These are phyloP conservation scores for Alternaria viburni DNA, from an alignment of 2,329 filamentous ascomycete species.

Conservation along the genomic window DNA sequence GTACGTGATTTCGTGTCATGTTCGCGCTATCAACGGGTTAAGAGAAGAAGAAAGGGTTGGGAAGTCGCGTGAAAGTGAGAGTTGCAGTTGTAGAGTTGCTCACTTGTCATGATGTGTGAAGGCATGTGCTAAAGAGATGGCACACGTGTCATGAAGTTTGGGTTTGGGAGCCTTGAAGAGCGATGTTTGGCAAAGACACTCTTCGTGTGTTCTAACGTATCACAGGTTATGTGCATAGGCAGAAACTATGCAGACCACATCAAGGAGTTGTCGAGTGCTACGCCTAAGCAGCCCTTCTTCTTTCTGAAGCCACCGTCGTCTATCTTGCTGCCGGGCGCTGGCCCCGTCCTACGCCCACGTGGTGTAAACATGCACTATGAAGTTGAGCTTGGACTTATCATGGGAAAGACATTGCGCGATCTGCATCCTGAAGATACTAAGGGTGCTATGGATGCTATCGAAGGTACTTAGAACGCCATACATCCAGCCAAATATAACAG, in stretches of 20 bases:
- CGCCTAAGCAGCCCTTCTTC: slow-evolving; percentile 96
- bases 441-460: slow-evolving; percentile 81
- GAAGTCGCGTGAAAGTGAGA: neutral
- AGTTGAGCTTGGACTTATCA: slow-evolving; percentile 88
- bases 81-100: neutral
- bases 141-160: neutral
- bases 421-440: slow-evolving; percentile 74
- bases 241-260: slow-evolving; percentile 98
- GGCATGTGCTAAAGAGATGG: too few relatives aligned
- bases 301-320: slow-evolving; percentile 94
- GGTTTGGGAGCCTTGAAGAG: neutral
- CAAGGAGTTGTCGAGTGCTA: slow-evolving; percentile 83
- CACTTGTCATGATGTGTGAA: neutral
- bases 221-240: slow-evolving; percentile 86
- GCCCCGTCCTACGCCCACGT: slow-evolving; percentile 79
- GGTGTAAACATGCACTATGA: slow-evolving; percentile 92
- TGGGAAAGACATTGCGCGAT: slow-evolving; percentile 81
- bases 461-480: slow-evolving; percentile 60
- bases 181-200: neutral
- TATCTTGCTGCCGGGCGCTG: slow-evolving; percentile 78
- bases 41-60: neutral
- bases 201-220: neutral
- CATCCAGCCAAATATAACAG: neutral
- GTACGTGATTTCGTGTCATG: slow-evolving; percentile 34
- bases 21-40: neutral